phyloP scores from a whole-genome alignment of 805 yeast species.

The Wickerhamomyces rabaulensis region DNA sequence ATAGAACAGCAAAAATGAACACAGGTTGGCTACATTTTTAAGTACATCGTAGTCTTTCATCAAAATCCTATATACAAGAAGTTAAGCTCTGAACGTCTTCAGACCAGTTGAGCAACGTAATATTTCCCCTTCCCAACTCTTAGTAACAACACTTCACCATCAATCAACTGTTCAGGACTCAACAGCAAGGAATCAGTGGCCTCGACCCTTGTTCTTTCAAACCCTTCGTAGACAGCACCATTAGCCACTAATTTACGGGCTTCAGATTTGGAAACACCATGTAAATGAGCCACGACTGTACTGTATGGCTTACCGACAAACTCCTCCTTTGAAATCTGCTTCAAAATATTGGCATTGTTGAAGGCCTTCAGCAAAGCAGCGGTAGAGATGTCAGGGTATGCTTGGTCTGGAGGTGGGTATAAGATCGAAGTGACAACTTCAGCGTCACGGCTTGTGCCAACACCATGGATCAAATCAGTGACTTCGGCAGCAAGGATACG shows the following conservation, averaged over 20 bases:
- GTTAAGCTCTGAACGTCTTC: not conserved
- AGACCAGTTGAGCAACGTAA: conserved; percentile 40
- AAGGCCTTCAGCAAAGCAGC: conserved; percentile 52
- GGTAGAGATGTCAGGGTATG: conserved; percentile 41
- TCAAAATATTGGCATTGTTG: conserved; percentile 50
- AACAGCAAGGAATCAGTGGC: conserved; percentile 45
- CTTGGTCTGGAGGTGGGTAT: conserved; percentile 52
- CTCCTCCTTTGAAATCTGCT: conserved; percentile 28
- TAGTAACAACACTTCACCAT: conserved; percentile 53
- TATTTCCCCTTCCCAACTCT: conserved; percentile 73
- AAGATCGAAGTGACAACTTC: conserved; percentile 61
- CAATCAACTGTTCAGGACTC: conserved; percentile 48
- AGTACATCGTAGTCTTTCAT: not conserved
- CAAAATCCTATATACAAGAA: not conserved
- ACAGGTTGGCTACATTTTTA: not conserved
- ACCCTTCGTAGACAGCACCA: conserved; percentile 74
- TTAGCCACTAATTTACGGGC: conserved; percentile 55
- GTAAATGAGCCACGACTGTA: conserved; percentile 43
- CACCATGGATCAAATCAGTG: conserved; percentile 83
- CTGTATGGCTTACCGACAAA: conserved; percentile 41
- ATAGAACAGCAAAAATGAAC: not conserved
- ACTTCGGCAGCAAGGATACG: conserved; percentile 75
- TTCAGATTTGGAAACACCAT: conserved; percentile 48
- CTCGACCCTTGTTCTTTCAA: conserved; percentile 47
- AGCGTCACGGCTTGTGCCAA: conserved; percentile 66